Percentiles rank a stretch among this genome's conserved stretches.
phyloP scores from a whole-genome alignment of 1,284 basidiomycete species.

The Rhodotorula sp. region DNA sequence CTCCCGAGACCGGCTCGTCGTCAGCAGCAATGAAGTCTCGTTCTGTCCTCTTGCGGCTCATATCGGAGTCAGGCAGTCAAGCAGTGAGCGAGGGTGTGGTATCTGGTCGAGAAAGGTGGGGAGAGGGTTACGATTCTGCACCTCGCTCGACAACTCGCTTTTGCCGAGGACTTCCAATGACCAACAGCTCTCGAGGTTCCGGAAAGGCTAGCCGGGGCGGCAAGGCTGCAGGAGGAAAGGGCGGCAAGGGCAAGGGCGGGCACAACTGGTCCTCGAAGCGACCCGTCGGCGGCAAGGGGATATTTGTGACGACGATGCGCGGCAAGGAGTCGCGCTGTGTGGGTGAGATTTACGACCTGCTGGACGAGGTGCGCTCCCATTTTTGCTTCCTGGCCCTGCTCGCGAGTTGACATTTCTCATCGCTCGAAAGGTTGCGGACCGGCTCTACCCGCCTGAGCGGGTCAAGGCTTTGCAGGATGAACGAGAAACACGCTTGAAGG shows the following conservation, averaged over 20 bases:
- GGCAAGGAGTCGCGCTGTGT: slow-evolving; percentile 32
- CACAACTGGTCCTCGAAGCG: slow-evolving; percentile 23
- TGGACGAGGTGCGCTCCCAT: slow-evolving; percentile 27
- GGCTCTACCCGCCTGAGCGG: slow-evolving; percentile 31
- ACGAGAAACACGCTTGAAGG: slow-evolving; percentile 2
- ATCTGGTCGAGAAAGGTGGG: not conserved
- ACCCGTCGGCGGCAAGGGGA: slow-evolving; percentile 34
- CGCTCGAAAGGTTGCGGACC: slow-evolving; percentile 27
- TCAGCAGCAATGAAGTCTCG: slow-evolving; percentile 13
- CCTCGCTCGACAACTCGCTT: not conserved
- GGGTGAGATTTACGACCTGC: slow-evolving; percentile 28
- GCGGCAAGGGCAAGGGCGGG: not conserved
- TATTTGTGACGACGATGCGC: slow-evolving; percentile 35
- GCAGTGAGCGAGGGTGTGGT: not conserved
- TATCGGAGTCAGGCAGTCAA: not conserved
- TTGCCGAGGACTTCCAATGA: not conserved
- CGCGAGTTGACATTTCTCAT: not conserved
- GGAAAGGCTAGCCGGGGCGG: not conserved
- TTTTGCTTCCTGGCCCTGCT: not conserved
- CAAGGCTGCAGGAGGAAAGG: not conserved
- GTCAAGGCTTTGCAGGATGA: slow-evolving; percentile 10
- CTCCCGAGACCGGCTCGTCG: slow-evolving; percentile 8
- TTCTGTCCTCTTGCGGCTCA: not conserved
- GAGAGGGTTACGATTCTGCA: not conserved
- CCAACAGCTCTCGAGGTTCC: not conserved